phyloP scores from a whole-genome alignment of 805 yeast genomes.

The Dipodascopsis tothii region DNA sequence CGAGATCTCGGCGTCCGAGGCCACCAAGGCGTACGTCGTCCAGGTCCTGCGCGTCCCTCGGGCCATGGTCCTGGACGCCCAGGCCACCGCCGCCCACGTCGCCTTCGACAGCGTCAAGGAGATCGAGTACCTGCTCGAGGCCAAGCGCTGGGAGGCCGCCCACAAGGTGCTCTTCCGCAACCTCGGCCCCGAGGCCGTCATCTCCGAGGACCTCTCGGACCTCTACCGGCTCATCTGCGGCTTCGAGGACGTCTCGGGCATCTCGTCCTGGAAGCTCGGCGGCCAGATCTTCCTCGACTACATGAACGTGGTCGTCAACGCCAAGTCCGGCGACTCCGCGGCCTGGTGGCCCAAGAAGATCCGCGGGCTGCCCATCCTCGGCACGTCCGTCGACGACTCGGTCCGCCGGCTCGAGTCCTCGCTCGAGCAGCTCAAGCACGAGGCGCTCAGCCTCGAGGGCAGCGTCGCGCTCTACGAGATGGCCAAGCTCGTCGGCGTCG shows the following conservation, averaged over 20 bases:
- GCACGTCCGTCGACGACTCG: slow-evolving; percentile 6
- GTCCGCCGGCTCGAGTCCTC: slow-evolving; percentile 5
- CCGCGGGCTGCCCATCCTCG: slow-evolving; percentile 11
- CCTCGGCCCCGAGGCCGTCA: slow-evolving; percentile 69
- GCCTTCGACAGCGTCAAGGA: slow-evolving; percentile 51
- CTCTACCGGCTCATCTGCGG: slow-evolving; percentile 25
- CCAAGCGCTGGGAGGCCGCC: slow-evolving; percentile 55
- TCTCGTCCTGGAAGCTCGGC: slow-evolving; percentile 30
- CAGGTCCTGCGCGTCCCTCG: slow-evolving; percentile 9
- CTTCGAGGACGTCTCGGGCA: slow-evolving; percentile 22
- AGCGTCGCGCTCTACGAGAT: slow-evolving; percentile 18
- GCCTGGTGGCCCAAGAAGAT: slow-evolving; percentile 18
- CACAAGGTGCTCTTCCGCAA: slow-evolving; percentile 47
- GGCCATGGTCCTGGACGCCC: slow-evolving; percentile 18
- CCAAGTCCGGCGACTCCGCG: neutral
- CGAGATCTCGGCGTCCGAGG: slow-evolving; percentile 22
- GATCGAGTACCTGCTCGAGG: slow-evolving; percentile 53
- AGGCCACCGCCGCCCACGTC: slow-evolving; percentile 38
- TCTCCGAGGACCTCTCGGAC: slow-evolving; percentile 36
- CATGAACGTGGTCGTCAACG: slow-evolving; percentile 15
- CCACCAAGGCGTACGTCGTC: slow-evolving; percentile 5
- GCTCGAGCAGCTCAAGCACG: slow-evolving; percentile 7
- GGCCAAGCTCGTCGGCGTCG: slow-evolving; percentile 19
- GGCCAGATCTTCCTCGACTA: slow-evolving; percentile 35
- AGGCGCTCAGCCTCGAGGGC: slow-evolving; percentile 8